These are phyloP conservation scores for Barbatosphaeria neglecta DNA, from an alignment of 495 filamentous ascomycete species.

Conservation along the genomic window DNA sequence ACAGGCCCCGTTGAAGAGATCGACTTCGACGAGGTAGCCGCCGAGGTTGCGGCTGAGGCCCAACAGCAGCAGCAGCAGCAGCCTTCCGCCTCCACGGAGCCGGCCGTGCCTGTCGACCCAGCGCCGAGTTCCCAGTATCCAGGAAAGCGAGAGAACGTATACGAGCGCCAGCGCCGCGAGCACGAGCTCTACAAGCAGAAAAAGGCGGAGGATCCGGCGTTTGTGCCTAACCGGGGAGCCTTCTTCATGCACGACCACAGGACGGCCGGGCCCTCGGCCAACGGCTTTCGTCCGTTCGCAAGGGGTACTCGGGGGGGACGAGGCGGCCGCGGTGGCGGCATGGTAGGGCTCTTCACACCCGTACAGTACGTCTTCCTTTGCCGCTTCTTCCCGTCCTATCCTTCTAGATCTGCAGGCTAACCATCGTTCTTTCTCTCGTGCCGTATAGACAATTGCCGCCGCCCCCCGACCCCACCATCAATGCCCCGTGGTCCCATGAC, in stretches of 20 bases:
- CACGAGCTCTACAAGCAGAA: conserved; percentile 84
- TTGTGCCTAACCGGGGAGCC: conserved; percentile 85
- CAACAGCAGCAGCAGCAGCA: conserved; percentile 8
- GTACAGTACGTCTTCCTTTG: conserved; percentile 36
- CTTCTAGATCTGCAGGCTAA: conserved; percentile 6
- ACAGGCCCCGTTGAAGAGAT: conserved; percentile 42
- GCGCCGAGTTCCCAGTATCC: too few relatives aligned
- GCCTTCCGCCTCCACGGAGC: conserved; percentile 13
- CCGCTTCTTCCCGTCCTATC: background rate
- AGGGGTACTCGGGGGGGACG: conserved; percentile 44
- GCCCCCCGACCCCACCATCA: conserved; percentile 44
- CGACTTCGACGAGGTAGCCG: conserved; percentile 52
- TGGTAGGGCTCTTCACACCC: conserved; percentile 44
- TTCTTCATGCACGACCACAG: conserved; percentile 98
- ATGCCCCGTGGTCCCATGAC: conserved; percentile 83
- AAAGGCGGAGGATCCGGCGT: conserved; percentile 80
- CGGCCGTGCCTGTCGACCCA: conserved; percentile 34
- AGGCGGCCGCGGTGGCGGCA: conserved; percentile 32
- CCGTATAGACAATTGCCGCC: conserved; percentile 23
- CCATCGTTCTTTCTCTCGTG: conserved; percentile 1
- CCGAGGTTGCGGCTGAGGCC: background rate
- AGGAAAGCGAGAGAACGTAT: conserved; percentile 39
- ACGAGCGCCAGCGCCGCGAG: conserved; percentile 65
- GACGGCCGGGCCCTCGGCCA: conserved; percentile 58
- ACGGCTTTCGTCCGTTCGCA: conserved; percentile 63